A percentile compares a stretch with the other conserved stretches of the same genome.
phyloP scores from a whole-genome alignment of 331 rosid genomes.

The Rosa hybrid region DNA sequence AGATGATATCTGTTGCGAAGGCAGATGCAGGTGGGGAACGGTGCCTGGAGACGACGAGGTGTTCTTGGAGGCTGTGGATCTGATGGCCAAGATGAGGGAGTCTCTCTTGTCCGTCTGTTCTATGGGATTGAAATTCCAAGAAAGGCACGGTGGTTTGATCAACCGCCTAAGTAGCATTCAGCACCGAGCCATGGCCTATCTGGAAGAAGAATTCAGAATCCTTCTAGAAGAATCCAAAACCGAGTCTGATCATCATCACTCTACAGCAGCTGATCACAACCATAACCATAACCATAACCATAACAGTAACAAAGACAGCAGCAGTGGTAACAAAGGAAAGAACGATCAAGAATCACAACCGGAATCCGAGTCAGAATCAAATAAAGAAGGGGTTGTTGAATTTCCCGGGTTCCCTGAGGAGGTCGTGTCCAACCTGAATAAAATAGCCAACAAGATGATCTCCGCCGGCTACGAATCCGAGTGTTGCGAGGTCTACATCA shows the following conservation, averaged over 20 bases:
- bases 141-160: constrained; percentile 28
- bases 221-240: constrained; percentile 55
- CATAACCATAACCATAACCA: background rate
- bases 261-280: background rate
- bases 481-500: constrained; percentile 54
- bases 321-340: constrained; percentile 7
- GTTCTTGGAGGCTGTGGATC: constrained; percentile 44
- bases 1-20: constrained; percentile 38
- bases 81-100: constrained; percentile 45
- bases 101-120: constrained; percentile 9
- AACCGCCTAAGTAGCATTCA: constrained; percentile 53
- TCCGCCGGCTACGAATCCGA: constrained; percentile 54
- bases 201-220: constrained; percentile 69
- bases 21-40: constrained; percentile 38
- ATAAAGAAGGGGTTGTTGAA: background rate
- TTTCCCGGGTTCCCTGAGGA: constrained; percentile 54
- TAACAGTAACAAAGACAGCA: background rate
- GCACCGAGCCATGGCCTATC: constrained; percentile 51
- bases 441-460: constrained; percentile 52
- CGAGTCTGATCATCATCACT: background rate
- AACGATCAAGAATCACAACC: constrained; percentile 35
- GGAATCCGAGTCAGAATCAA: constrained; percentile 25
- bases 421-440: constrained; percentile 34
- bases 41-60: constrained; percentile 40
- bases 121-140: constrained; percentile 30